Percentiles rank a stretch among this genome's conserved stretches.
Evolutionary conservation across 2,329 filamentous ascomycete genomes (phyloP).

Genomic region (Xylaria sp.): DNA sequence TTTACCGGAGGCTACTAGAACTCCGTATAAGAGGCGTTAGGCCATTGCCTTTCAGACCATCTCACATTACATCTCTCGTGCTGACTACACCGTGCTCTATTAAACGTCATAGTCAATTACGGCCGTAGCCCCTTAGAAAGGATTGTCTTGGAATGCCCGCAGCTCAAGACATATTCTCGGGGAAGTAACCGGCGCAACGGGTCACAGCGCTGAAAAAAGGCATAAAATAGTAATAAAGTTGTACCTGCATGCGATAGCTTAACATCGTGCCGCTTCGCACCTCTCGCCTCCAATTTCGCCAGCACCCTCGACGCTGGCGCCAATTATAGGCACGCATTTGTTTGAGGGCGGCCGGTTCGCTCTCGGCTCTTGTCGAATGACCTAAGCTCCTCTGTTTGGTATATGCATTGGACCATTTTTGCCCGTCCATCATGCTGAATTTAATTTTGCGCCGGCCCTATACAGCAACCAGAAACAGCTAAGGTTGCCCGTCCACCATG

Average conservation of each 20-base stretch:
- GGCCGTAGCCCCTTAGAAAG: not conserved
- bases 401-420: not conserved
- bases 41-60: no score
- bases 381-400: not conserved
- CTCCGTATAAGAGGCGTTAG: no score
- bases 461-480: conserved; percentile 51
- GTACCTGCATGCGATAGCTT: not conserved
- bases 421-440: conserved; percentile 11
- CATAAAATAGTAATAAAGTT: not conserved
- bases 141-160: not conserved
- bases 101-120: not conserved
- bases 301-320: not conserved
- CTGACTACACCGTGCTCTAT: not conserved
- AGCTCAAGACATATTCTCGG: not conserved
- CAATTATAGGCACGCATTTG: not conserved
- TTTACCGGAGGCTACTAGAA: conserved; percentile 1
- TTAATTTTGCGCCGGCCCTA: conserved; percentile 35
- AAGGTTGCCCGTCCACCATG: conserved; percentile 58
- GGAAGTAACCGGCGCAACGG: not conserved
- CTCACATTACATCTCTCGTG: not conserved
- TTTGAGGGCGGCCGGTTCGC: not conserved
- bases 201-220: no score
- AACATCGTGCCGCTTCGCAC: not conserved
- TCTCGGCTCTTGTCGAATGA: not conserved
- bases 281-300: conserved; percentile 2